Conservation (phyloP, 192 early-diverging fungal species). For the Coemansia sp. region DNA sequence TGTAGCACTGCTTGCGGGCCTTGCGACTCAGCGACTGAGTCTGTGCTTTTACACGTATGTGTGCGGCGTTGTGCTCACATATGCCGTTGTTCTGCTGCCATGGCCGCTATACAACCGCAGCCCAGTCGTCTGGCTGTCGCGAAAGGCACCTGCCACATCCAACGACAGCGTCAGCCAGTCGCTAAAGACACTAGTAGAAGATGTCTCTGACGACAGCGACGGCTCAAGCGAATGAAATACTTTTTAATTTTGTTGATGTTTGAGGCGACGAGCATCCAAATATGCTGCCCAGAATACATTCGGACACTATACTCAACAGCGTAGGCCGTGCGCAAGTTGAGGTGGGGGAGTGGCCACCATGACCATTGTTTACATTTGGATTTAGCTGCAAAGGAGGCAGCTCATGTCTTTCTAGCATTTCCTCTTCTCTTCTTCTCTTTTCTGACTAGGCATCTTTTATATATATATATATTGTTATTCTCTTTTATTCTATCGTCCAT, state of each 20-base stretch:
- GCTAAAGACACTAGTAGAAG: conserved; percentile 44
- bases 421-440: conserved; percentile 2
- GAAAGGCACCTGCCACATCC: conserved; percentile 10
- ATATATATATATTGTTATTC: conserved; percentile 1
- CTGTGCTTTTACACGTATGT: conserved; percentile 41
- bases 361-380: conserved; percentile 4
- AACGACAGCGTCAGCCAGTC: conserved; percentile 26
- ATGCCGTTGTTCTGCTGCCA: conserved; percentile 42
- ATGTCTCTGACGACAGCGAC: conserved; percentile 45
- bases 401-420: conserved; percentile 6
- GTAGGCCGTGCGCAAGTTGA: neutral
- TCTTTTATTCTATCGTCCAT: neutral
- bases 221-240: conserved; percentile 7
- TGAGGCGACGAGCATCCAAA: neutral
- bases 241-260: conserved; percentile 1
- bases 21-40: conserved; percentile 26
- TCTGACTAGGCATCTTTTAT: neutral
- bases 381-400: neutral
- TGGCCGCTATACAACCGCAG: conserved; percentile 43
- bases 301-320: conserved; percentile 4
- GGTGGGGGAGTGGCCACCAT: neutral
- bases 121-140: conserved; percentile 39
- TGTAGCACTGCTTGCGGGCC: conserved; percentile 26
- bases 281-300: neutral
- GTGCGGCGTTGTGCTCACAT: conserved; percentile 29